Base-by-base conservation (phyloP, 2,329 filamentous ascomycete genomes). In the Trichoderma koningii region DNA sequence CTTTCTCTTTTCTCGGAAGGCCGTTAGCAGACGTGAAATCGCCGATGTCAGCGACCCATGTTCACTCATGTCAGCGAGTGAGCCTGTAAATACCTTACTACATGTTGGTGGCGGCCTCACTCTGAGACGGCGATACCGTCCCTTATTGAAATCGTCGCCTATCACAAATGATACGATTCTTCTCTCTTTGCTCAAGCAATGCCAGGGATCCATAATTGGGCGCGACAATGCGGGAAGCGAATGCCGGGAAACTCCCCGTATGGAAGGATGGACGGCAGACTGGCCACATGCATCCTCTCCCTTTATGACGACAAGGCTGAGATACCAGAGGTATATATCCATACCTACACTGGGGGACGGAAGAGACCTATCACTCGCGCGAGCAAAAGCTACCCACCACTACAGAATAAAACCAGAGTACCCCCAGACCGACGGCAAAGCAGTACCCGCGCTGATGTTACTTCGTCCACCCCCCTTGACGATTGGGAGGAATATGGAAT, bases 391-490 rank as follows among this genome's bases (percentile, higher is more conserved):
- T 5, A 3, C 14, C 12, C 34, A 14, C 12, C 34, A 7, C 26
- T 4, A 52, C 15, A 52, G 21, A n/a, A 34, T n/a, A 52, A 10
- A 26, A 14, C 17, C 17, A 15, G 10, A 34, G 34, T 59, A 26
- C 17, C 10, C 21, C 14, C 19, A 59, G 28, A 15, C 45, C 47
- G 26, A 62, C 41, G 50, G 60, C 30, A 23, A 26, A 47, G 50
- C 5, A 51, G 7, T 23, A 17, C 30, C 28, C 56, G 42, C 53
- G 47, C 7, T n/a, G 38, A 41, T 52, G n/a, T 48, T 45, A 55
- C 50, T 53, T 45, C 60, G 50, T 50, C 50, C 50, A 63, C 60
- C 55, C 50, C 51, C 17, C 50, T 42, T 42, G 41, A 41, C 41
- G 50, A 55, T 42, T 14, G 34, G 34, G 34, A 14, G 34, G 3